A percentile compares a stretch with the other conserved stretches of the same genome.
phyloP scores from a whole-genome alignment of 2,329 filamentous ascomycete species.

The Penicillium sp. region DNA sequence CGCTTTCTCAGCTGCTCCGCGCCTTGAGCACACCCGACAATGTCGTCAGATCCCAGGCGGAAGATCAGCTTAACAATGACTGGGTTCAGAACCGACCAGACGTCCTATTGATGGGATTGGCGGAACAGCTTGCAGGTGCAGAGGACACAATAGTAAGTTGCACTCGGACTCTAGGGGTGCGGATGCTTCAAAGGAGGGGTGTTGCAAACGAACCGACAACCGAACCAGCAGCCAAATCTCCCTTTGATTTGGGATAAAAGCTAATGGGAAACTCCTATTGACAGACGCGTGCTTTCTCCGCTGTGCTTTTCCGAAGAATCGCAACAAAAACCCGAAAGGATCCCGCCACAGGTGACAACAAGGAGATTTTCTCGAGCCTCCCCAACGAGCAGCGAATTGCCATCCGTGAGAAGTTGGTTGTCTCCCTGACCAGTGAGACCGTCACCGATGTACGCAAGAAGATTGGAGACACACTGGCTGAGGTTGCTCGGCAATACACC shows the following conservation, averaged over 20 bases:
- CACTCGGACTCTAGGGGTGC: slow-evolving; percentile 2
- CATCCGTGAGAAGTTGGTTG: slow-evolving; percentile 80
- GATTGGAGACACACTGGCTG: slow-evolving; percentile 94
- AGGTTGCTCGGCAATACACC: slow-evolving; percentile 90
- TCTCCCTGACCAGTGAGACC: slow-evolving; percentile 70
- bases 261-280: slow-evolving; percentile 3
- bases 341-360: slow-evolving; percentile 62
- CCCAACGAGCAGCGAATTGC: slow-evolving; percentile 68
- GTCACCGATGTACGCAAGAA: slow-evolving; percentile 82
- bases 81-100: slow-evolving; percentile 83
- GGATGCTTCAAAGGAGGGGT: neutral
- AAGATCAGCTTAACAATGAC: slow-evolving; percentile 85
- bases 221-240: neutral
- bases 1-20: slow-evolving; percentile 81
- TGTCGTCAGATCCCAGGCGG: slow-evolving; percentile 75
- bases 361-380: slow-evolving; percentile 83
- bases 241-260: neutral
- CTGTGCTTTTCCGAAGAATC: slow-evolving; percentile 92
- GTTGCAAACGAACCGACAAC: neutral
- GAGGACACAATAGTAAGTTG: slow-evolving; percentile 67
- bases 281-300: slow-evolving; percentile 84
- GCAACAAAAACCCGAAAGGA: slow-evolving; percentile 83
- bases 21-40: slow-evolving; percentile 91
- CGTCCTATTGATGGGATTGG: slow-evolving; percentile 86
- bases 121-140: slow-evolving; percentile 83